These are phyloP conservation scores for Wilcoxina mikolae DNA, from an alignment of 495 filamentous ascomycete genomes.

Conservation along the genomic window DNA sequence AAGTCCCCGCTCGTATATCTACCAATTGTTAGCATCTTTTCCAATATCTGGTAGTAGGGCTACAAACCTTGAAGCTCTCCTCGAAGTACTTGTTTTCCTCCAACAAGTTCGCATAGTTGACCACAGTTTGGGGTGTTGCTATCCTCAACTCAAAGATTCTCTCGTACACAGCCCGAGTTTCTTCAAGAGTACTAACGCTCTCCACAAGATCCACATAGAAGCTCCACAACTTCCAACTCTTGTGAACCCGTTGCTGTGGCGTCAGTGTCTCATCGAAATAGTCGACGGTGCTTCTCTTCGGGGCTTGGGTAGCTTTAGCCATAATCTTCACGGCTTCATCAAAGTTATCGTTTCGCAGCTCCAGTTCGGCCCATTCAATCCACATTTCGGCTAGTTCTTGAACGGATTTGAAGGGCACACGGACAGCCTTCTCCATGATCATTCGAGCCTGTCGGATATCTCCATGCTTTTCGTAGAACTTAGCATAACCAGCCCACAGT, in stretches of 20 bases:
- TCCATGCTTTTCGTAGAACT: conserved; percentile 84
- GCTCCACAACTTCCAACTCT: conserved; percentile 99
- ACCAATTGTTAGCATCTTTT: neutral
- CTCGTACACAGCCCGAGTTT: conserved; percentile 89
- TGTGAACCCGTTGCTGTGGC: conserved; percentile 92
- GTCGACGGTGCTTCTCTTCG: conserved; percentile 87
- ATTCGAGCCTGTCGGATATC: conserved; percentile 73
- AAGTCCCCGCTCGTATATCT: conserved; percentile 83
- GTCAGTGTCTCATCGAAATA: conserved; percentile 94
- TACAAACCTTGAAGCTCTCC: conserved; percentile 67
- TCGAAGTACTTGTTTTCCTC: conserved; percentile 95
- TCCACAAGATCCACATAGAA: conserved; percentile 99
- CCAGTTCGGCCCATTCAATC: conserved; percentile 98
- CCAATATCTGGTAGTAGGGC: neutral
- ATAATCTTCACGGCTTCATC: conserved; percentile 88
- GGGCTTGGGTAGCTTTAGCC: conserved; percentile 90
- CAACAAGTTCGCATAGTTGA: conserved; percentile 93
- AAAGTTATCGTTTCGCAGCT: conserved; percentile 88
- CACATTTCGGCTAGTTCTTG: conserved; percentile 93
- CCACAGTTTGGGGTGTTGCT: conserved; percentile 93
- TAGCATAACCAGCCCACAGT: conserved; percentile 94
- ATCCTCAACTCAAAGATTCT: conserved; percentile 96
- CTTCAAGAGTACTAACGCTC: conserved; percentile 77
- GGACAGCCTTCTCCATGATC: conserved; percentile 95
- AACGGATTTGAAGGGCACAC: conserved; percentile 90